A percentile compares a stretch with the other conserved stretches of the same genome.
Evolutionary conservation across 2,329 filamentous ascomycete genomes (phyloP).

Genomic region (Pestalotiopsis sp.): DNA sequence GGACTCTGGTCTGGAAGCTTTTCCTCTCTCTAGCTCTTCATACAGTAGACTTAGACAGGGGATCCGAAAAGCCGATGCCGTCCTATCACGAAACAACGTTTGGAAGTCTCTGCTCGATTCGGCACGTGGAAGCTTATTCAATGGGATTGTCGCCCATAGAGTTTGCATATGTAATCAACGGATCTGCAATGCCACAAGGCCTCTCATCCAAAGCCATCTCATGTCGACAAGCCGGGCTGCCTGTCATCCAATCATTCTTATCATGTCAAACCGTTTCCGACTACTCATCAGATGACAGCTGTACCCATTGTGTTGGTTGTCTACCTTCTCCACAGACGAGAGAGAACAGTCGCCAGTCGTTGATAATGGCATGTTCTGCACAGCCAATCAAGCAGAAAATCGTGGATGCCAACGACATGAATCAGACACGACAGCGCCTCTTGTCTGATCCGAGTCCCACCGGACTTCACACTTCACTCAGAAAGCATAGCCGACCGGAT

Average conservation of each 20-base stretch:
- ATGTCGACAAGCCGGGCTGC: not conserved
- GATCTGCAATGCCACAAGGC: not conserved
- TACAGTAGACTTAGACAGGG: not conserved
- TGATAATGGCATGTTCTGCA: not conserved
- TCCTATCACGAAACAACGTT: constrained; percentile 1
- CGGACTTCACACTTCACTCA: no score
- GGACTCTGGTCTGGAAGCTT: not conserved
- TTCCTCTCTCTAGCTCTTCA: not conserved
- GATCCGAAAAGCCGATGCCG: not conserved
- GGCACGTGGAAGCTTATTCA: not conserved
- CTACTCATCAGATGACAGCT: not conserved
- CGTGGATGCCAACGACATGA: not conserved
- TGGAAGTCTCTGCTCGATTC: not conserved
- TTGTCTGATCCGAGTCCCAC: no score
- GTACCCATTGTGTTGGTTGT: not conserved
- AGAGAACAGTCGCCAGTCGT: not conserved
- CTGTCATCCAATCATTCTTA: not conserved
- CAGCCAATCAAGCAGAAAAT: not conserved
- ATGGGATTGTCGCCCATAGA: not conserved
- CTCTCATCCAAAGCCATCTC: not conserved
- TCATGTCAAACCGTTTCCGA: not conserved
- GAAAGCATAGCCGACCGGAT: no score
- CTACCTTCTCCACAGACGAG: not conserved
- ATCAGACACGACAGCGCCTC: not conserved
- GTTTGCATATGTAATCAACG: not conserved